Base-by-base conservation (phyloP, 768 basidiomycete genomes). In the Stropharia rugosoannulata region DNA sequence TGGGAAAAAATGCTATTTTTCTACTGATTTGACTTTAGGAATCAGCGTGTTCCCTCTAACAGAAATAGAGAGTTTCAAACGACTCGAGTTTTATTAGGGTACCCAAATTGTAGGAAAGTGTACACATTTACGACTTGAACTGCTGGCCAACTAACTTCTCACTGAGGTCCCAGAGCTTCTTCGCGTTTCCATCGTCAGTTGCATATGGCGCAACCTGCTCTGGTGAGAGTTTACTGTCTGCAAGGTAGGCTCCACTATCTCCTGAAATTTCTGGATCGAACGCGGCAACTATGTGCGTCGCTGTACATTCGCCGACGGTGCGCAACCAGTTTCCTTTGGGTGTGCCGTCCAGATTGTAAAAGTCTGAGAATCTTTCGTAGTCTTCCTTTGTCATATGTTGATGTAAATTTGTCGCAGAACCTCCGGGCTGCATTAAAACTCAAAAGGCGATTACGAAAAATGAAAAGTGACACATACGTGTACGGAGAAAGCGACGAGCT, bases 341-440 rank as follows among this genome's bases (percentile, higher is more conserved):
- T 3, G 47, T 49, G 2, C 47, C 47, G n/a, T 49, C 47, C 19
- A 36, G 32, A 36, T 36, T 49, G 18, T 35, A 49, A n/a, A 49
- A 49, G 22, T 49, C 47, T 6, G 47, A 49, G 19, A 49, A 49
- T 8, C 35, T 15, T 18, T 49, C 47, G 9, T 37, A 49, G 16
- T 49, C 47, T 19, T 49, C 47, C 47, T 49, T 49, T 5, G 47
- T 49, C 47, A 49, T 49, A 13, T 49, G 18, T 38, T n/a, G 29
- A 19, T 36, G 8, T 3, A 49, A 36, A 49, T 29, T 35, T 3
- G 47, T 49, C 15, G 32, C 47, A 36, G 47, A 13, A 35, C 47
- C 32, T 16, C 47, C 47, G 9, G 47, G 47, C 47, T 49, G 18
- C 5, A 11, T 38, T 8, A 13, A n/a, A 8, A 12, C n/a, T 38